Evolutionary conservation across 1,284 basidiomycete species (phyloP).

Genomic region (Rhodofomes roseus): DNA sequence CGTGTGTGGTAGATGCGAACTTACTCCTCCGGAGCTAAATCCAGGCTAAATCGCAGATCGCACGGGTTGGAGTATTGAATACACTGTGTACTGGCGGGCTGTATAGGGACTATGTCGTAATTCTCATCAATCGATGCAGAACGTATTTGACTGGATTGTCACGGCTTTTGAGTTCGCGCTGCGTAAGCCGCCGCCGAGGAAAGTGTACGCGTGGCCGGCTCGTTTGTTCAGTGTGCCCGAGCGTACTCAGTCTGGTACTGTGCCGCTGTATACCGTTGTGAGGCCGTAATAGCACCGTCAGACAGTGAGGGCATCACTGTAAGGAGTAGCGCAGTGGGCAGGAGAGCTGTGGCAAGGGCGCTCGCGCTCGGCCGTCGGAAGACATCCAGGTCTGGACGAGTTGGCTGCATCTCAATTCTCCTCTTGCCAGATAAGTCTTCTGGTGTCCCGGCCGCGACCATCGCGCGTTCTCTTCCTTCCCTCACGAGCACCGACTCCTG

Average conservation of each 20-base stretch:
- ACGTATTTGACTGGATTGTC: background rate
- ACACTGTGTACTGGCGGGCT: background rate
- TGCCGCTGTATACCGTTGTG: background rate
- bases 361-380: constrained; percentile 20
- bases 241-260: too few species aligned
- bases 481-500: constrained; percentile 15
- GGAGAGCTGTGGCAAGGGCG: constrained; percentile 2
- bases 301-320: too few species aligned
- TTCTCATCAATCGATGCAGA: background rate
- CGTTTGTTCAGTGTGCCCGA: too few species aligned
- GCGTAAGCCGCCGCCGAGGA: background rate
- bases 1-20: background rate
- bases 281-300: too few species aligned
- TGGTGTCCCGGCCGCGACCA: constrained; percentile 8
- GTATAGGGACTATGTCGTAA: background rate
- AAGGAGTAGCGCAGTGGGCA: too few species aligned
- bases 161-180: background rate
- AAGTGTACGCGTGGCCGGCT: too few species aligned
- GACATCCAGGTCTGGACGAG: constrained; percentile 18
- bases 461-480: constrained; percentile 12
- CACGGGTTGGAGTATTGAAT: background rate
- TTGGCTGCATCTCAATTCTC: constrained; percentile 22
- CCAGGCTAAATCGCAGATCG: background rate
- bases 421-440: constrained; percentile 13
- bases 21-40: background rate